phyloP scores from a whole-genome alignment of 345 rosid genomes.

The Salix suchowensis region DNA sequence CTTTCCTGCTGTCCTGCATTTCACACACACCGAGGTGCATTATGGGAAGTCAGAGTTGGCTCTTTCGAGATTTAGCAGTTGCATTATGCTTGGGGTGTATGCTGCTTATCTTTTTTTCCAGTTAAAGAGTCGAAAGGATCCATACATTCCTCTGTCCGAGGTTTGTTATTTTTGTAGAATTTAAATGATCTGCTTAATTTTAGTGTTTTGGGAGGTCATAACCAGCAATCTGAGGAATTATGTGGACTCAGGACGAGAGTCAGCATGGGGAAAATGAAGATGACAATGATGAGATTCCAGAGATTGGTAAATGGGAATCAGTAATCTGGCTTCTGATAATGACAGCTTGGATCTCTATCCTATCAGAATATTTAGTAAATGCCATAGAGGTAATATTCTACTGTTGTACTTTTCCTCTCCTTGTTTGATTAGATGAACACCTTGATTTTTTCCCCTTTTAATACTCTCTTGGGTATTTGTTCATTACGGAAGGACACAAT shows the following conservation, averaged over 20 bases:
- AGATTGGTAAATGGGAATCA: slow-evolving; percentile 80
- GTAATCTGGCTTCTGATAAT: slow-evolving; percentile 76
- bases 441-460: neutral
- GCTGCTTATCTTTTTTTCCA: slow-evolving; percentile 84
- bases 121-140: slow-evolving; percentile 51
- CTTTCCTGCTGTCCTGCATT: slow-evolving; percentile 90
- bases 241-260: slow-evolving; percentile 52
- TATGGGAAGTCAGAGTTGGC: slow-evolving; percentile 79
- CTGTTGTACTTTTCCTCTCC: neutral
- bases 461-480: neutral
- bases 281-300: slow-evolving; percentile 58
- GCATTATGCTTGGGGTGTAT: slow-evolving; percentile 85
- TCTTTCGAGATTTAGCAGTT: slow-evolving; percentile 94
- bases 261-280: slow-evolving; percentile 35
- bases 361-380: slow-evolving; percentile 87
- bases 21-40: slow-evolving; percentile 82
- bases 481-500: neutral
- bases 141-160: slow-evolving; percentile 52
- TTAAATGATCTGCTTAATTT: neutral
- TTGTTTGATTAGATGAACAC: neutral
- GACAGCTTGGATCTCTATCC: slow-evolving; percentile 85
- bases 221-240: slow-evolving; percentile 13
- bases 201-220: slow-evolving; percentile 16
- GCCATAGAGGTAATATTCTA: slow-evolving; percentile 60
- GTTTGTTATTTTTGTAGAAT: slow-evolving; percentile 33